These are phyloP conservation scores for Sarocladium kiliense DNA, from an alignment of 2,329 filamentous ascomycete genomes.

Conservation along the genomic window DNA sequence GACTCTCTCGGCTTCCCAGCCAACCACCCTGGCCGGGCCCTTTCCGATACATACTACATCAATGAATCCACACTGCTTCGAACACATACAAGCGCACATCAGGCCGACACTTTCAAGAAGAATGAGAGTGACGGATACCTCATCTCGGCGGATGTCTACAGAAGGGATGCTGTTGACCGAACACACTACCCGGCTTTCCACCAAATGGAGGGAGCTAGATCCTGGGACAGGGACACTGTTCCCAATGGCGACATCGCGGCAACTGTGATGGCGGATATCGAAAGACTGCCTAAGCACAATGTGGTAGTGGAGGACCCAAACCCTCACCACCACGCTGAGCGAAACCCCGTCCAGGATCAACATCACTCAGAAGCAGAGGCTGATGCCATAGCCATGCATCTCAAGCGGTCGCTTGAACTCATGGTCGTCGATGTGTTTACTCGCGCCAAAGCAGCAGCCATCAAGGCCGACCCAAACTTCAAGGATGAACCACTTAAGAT, in stretches of 20 bases:
- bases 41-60: constrained; percentile 93
- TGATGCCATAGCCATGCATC: constrained; percentile 74
- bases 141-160: constrained; percentile 91
- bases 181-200: constrained; percentile 97
- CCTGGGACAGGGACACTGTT: constrained; percentile 71
- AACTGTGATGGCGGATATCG: constrained; percentile 65
- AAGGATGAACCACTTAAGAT: constrained; percentile 71
- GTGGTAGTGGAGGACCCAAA: constrained; percentile 80
- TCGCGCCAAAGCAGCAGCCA: constrained; percentile 63
- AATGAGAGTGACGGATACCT: constrained; percentile 76
- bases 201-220: constrained; percentile 93
- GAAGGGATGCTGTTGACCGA: constrained; percentile 88
- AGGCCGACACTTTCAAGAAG: constrained; percentile 72
- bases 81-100: constrained; percentile 93
- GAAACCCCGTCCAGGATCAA: constrained; percentile 74
- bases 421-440: constrained; percentile 89
- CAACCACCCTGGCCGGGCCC: constrained; percentile 82
- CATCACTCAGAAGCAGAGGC: constrained; percentile 72
- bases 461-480: constrained; percentile 42
- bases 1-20: constrained; percentile 89
- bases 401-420: constrained; percentile 84
- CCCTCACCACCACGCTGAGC: constrained; percentile 67
- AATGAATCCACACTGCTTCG: constrained; percentile 78
- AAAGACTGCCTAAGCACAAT: constrained; percentile 64
- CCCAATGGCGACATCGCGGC: constrained; percentile 54